Evolutionary conservation across 495 filamentous ascomycete species (phyloP).

Genomic region (Jackrogersella minutella): DNA sequence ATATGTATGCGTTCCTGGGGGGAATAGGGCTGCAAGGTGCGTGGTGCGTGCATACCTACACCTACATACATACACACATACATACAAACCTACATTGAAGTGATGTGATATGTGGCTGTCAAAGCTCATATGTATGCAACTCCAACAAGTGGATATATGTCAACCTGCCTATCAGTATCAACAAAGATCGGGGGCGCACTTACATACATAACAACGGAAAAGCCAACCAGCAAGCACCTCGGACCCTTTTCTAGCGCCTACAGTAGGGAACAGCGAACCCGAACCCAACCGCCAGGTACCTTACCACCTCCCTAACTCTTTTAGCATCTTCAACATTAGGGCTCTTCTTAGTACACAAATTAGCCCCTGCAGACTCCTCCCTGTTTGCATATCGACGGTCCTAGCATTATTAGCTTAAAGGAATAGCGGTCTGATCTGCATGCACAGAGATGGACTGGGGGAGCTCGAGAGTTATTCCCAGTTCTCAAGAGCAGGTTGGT

Average conservation of each 20-base stretch:
- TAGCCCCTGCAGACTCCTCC: constrained; percentile 28
- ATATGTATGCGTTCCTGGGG: constrained; percentile 21
- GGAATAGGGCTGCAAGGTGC: constrained; percentile 40
- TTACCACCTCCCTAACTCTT: constrained; percentile 5
- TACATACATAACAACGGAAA: not conserved
- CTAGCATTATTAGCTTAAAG: constrained; percentile 28
- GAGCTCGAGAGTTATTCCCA: constrained; percentile 14
- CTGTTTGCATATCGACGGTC: constrained; percentile 27
- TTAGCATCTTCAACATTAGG: constrained; percentile 16
- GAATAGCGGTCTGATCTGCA: constrained; percentile 37
- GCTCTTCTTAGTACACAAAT: constrained; percentile 14
- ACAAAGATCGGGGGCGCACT: constrained; percentile 27
- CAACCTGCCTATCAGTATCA: constrained; percentile 19
- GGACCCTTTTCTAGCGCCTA: constrained; percentile 40
- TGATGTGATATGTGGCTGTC: constrained; percentile 18
- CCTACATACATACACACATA: constrained; percentile 21
- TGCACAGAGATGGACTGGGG: constrained; percentile 10
- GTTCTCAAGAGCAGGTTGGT: constrained; percentile 17
- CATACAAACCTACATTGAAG: constrained; percentile 3
- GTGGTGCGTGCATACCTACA: not conserved
- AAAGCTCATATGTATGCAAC: constrained; percentile 17
- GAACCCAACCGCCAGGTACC: constrained; percentile 29
- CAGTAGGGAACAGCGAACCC: constrained; percentile 12
- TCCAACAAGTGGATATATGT: constrained; percentile 13
- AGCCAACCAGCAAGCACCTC: constrained; percentile 35